These are phyloP conservation scores for Sporisorium reilianum DNA, from an alignment of 1,284 basidiomycete genomes.

Conservation along the genomic window DNA sequence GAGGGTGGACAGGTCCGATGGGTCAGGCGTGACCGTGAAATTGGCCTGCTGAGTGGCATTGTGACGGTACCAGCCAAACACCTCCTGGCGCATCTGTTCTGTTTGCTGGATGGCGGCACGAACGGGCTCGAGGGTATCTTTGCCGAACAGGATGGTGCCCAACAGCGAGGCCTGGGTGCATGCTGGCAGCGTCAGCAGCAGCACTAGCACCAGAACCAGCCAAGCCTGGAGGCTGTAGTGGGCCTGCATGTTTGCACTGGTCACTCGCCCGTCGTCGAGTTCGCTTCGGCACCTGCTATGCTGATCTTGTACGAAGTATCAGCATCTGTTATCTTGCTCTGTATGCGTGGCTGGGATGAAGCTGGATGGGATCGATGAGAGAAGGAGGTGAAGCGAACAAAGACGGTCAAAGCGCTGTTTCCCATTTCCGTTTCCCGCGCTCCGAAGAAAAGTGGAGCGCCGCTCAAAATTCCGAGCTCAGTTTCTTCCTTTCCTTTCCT, in stretches of 20 bases:
- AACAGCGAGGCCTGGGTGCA: constrained; percentile 14
- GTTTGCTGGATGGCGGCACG: constrained; percentile 28
- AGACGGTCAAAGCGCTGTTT: constrained; percentile 8
- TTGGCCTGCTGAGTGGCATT: constrained; percentile 41
- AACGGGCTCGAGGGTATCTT: constrained; percentile 37
- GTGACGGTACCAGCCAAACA: constrained; percentile 37
- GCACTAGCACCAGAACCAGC: neutral
- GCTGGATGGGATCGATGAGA: neutral
- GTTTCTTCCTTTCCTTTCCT: neutral
- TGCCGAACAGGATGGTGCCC: constrained; percentile 26
- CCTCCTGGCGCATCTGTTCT: constrained; percentile 27
- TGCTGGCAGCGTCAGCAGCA: constrained; percentile 5
- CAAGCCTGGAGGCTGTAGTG: neutral
- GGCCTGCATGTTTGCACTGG: constrained; percentile 2
- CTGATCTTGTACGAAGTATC: neutral
- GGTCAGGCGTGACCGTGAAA: constrained; percentile 36
- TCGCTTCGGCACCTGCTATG: neutral
- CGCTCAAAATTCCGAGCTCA: neutral
- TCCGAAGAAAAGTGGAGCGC: constrained; percentile 4
- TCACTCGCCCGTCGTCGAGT: neutral
- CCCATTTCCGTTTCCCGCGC: neutral
- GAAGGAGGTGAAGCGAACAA: neutral
- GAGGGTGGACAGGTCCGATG: constrained; percentile 21
- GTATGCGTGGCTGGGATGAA: neutral
- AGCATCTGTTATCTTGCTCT: neutral